A percentile compares a stretch with the other conserved stretches of the same genome.
These are phyloP conservation scores for Aspergillus bertholletiae DNA, from an alignment of 495 filamentous ascomycete genomes.

Conservation along the genomic window DNA sequence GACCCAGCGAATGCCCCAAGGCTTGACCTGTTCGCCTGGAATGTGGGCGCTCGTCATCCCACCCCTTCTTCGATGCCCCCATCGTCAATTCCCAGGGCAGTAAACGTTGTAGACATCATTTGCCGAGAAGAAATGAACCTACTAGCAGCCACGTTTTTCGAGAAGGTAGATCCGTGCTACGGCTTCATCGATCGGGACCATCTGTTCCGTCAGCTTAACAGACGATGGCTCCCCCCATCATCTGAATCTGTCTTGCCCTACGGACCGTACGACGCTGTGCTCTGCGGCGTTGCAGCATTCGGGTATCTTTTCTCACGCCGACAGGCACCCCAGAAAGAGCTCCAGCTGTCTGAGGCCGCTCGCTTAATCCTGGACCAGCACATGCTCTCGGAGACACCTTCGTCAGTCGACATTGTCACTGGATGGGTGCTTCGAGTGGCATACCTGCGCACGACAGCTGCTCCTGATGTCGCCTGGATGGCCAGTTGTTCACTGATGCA, in stretches of 20 bases:
- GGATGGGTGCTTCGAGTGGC: conserved; percentile 51
- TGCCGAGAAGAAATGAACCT: conserved; percentile 39
- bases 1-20: conserved; percentile 48
- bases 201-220: conserved; percentile 27
- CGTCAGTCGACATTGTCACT: conserved; percentile 38
- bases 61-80: conserved; percentile 14
- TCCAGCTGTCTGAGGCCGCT: conserved; percentile 37
- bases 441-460: conserved; percentile 50
- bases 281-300: conserved; percentile 48
- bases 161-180: conserved; percentile 47
- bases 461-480: conserved; percentile 53
- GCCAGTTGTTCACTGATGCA: conserved; percentile 54
- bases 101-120: conserved; percentile 34
- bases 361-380: conserved; percentile 41
- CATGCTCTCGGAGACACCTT: conserved; percentile 26
- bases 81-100: conserved; percentile 5
- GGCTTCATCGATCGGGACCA: conserved; percentile 44
- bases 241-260: conserved; percentile 14
- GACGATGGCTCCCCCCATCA: conserved; percentile 30
- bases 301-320: conserved; percentile 44
- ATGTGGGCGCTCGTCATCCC: conserved; percentile 41
- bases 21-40: conserved; percentile 56
- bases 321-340: conserved; percentile 28
- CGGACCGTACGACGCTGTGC: conserved; percentile 37
- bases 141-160: conserved; percentile 43